A percentile compares a stretch with the other conserved stretches of the same genome.
Evolutionary conservation across 2,329 filamentous ascomycete species (phyloP).

Genomic region (Pleurostoma richardsiae): DNA sequence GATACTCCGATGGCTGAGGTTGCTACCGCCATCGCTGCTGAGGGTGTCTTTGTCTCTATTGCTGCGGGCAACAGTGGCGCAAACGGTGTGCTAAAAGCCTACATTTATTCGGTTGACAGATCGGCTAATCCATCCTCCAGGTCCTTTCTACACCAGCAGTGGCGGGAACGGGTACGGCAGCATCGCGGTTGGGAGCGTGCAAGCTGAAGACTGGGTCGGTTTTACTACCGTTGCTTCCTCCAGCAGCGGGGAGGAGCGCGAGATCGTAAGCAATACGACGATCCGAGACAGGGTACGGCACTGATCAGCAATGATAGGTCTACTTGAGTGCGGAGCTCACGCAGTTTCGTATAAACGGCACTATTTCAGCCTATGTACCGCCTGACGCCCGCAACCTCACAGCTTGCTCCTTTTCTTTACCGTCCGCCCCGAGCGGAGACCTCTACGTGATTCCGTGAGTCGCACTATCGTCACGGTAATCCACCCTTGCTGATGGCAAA

Average conservation of each 20-base stretch:
- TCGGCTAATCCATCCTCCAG: not conserved
- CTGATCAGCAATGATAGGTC: not conserved
- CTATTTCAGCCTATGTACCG: not conserved
- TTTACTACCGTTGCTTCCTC: conserved; percentile 1
- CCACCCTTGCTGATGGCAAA: not conserved
- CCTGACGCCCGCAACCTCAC: not conserved
- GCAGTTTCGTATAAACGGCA: not conserved
- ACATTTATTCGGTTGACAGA: too few species aligned
- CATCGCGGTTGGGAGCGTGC: conserved; percentile 1
- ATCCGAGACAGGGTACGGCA: not conserved
- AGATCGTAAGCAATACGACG: not conserved
- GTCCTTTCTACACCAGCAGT: conserved; percentile 1
- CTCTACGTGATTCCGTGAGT: too few species aligned
- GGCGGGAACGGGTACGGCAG: conserved; percentile 1
- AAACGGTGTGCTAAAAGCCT: not conserved
- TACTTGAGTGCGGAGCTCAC: not conserved
- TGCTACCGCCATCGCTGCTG: not conserved
- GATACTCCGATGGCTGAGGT: not conserved
- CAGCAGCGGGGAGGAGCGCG: not conserved
- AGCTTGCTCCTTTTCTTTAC: too few species aligned
- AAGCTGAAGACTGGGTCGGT: not conserved
- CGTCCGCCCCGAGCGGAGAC: too few species aligned
- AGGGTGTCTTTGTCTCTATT: not conserved
- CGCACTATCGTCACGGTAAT: too few species aligned
- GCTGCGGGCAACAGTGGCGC: not conserved